Base-by-base conservation (phyloP, 2,329 filamentous ascomycete species). In the Trichoderma sp. region DNA sequence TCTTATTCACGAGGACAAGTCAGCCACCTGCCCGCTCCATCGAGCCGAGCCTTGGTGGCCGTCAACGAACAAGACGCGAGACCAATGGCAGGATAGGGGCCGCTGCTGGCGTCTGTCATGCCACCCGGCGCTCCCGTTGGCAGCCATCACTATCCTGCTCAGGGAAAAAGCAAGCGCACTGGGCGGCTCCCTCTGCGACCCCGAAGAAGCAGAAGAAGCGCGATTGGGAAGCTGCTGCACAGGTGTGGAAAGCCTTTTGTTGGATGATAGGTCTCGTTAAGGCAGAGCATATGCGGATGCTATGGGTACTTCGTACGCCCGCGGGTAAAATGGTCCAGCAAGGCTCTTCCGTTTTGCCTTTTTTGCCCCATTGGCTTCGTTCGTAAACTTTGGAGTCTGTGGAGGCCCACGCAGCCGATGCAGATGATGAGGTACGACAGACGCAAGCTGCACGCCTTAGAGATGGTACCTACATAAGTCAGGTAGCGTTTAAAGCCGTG, bases 61-160 rank as follows among this genome's bases (percentile, higher is more conserved):
- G 49, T 56, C 60, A 55, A 69, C 60, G 61, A 65, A 40, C 35
- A 47, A 65, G 52, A 59, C 35, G 49, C 59, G 53, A 66, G 62
- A 43, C 33, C 52, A 55, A 64, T 59, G 16, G 35, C 43, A 40
- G 53, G 59, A 64, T 57, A 58, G 49, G 60, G 60, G 6, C 67
- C 53, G 67, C 60, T 52, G 60, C 64, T 49, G 68, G 53, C 60
- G 56, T 65, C 55, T 61, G 53, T 65, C 55, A 60, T 64, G 68
- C 68, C 68, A 70, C 68, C 63, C 68, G 63, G 63, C 57, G 43
- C 47, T 62, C 56, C 68, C 63, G 68, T 62, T 58, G 63, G 68
- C 65, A 62, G 57, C 68, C 40, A 55, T 60, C 31, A 29, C 29
- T 53, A 63, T 66, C 21, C 49, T 68, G 63, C 55, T 16, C 47